Conservation (phyloP, 2,329 filamentous ascomycete species). For the Madurella fahalii region DNA sequence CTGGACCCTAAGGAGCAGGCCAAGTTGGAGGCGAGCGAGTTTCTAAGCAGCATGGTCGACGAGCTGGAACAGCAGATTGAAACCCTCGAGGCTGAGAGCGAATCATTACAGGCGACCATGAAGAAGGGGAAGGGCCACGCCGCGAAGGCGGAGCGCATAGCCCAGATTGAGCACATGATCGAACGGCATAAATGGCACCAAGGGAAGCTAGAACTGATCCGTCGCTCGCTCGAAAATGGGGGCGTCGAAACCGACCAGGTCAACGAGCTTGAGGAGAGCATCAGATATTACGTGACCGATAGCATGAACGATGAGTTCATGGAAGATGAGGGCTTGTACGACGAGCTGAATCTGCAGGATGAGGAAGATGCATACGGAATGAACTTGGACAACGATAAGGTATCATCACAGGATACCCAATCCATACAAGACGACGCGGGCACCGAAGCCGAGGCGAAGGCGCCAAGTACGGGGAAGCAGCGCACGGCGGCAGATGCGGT, state of each 20-base stretch:
- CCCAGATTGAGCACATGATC: constrained; percentile 76
- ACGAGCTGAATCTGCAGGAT: constrained; percentile 86
- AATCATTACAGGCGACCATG: constrained; percentile 78
- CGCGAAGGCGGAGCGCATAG: constrained; percentile 79
- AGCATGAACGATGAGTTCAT: constrained; percentile 85
- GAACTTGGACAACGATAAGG: constrained; percentile 72
- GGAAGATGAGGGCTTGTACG: constrained; percentile 92
- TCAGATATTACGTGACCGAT: constrained; percentile 91
- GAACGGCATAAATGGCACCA: constrained; percentile 98
- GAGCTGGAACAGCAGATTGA: constrained; percentile 94
- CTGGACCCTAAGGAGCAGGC: constrained; percentile 97
- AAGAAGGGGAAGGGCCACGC: constrained; percentile 92
- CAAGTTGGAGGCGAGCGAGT: constrained; percentile 82
- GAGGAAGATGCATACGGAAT: constrained; percentile 88
- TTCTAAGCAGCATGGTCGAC: constrained; percentile 81
- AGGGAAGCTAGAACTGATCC: constrained; percentile 83
- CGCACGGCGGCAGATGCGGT: constrained; percentile 56
- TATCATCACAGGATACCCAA: constrained; percentile 92
- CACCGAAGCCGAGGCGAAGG: constrained; percentile 53
- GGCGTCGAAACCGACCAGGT: constrained; percentile 85
- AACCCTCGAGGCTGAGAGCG: constrained; percentile 82
- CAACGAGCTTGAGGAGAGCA: constrained; percentile 82
- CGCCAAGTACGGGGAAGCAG: constrained; percentile 48
- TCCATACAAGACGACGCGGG: constrained; percentile 76
- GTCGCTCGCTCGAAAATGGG: constrained; percentile 87